Percentiles rank a stretch among this genome's conserved stretches.
phyloP scores from a whole-genome alignment of 768 basidiomycete species.

The Pleurotus eryngii region DNA sequence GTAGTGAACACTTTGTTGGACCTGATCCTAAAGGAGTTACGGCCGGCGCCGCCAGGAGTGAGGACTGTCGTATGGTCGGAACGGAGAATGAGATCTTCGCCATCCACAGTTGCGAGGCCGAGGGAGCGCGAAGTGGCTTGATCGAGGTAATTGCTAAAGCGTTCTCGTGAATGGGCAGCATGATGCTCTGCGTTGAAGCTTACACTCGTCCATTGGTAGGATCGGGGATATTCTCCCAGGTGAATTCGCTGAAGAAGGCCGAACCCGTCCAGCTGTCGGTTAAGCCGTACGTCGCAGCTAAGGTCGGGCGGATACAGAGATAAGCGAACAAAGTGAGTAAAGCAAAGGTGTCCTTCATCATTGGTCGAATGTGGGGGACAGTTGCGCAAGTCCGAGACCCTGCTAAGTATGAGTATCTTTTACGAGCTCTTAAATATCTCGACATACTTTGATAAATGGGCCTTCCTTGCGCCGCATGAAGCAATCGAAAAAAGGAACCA shows the following conservation, averaged over 20 bases:
- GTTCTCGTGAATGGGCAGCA: background rate
- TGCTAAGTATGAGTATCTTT: no score
- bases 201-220: slow-evolving; percentile 64
- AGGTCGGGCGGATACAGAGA: slow-evolving; percentile 9
- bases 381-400: no score
- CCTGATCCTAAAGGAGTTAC: slow-evolving; percentile 38
- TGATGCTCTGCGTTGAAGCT: slow-evolving; percentile 14
- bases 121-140: slow-evolving; percentile 32
- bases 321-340: background rate
- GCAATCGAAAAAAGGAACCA: no score
- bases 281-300: slow-evolving; percentile 39
- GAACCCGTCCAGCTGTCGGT: slow-evolving; percentile 39
- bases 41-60: slow-evolving; percentile 31
- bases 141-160: slow-evolving; percentile 11
- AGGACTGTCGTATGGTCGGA: slow-evolving; percentile 38
- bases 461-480: no score
- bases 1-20: slow-evolving; percentile 33
- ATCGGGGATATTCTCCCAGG: slow-evolving; percentile 46
- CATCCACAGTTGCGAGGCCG: slow-evolving; percentile 39
- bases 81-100: slow-evolving; percentile 36
- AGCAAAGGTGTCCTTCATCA: background rate
- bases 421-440: no score
- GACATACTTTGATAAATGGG: no score
- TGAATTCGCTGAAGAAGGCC: slow-evolving; percentile 49
- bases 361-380: no score